A percentile compares a stretch with the other conserved stretches of the same genome.
These are phyloP conservation scores for Amanita pseudoporphyria DNA, from an alignment of 768 basidiomycete genomes.

Conservation along the genomic window DNA sequence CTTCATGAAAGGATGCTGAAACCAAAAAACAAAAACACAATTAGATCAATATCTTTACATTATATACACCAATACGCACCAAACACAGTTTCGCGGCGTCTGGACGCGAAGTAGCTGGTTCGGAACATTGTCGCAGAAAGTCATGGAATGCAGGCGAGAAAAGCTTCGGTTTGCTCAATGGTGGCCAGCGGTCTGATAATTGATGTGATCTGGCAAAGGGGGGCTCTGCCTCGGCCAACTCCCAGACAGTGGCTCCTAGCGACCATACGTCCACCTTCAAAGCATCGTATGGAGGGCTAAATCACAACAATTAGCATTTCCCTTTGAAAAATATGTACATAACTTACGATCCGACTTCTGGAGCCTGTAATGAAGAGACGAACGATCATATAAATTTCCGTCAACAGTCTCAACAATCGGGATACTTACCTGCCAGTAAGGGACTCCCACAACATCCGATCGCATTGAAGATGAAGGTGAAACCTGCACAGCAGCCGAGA, in stretches of 20 bases:
- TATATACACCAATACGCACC: conserved; percentile 27
- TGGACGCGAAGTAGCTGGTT: conserved; percentile 48
- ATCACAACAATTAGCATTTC: background rate
- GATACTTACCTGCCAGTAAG: conserved; percentile 65
- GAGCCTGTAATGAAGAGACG: conserved; percentile 37
- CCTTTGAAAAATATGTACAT: background rate
- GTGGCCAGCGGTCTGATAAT: conserved; percentile 56
- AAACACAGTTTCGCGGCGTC: conserved; percentile 44
- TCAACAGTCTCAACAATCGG: background rate
- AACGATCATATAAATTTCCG: conserved; percentile 10
- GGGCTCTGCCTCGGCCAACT: conserved; percentile 65
- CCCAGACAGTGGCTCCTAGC: conserved; percentile 77
- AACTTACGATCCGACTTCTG: conserved; percentile 64
- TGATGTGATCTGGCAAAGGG: conserved; percentile 57
- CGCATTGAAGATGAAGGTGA: conserved; percentile 38
- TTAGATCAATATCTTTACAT: background rate
- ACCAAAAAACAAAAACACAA: background rate
- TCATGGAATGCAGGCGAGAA: conserved; percentile 66
- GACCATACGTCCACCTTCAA: conserved; percentile 78
- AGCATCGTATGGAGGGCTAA: conserved; percentile 59
- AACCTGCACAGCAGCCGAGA: conserved; percentile 65
- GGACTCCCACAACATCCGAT: conserved; percentile 56
- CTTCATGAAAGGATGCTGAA: conserved; percentile 52
- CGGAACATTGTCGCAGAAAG: conserved; percentile 59
- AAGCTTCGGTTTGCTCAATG: conserved; percentile 44